These are phyloP conservation scores for Rhodotorula sp. DNA, from an alignment of 1,284 basidiomycete genomes.

Conservation along the genomic window DNA sequence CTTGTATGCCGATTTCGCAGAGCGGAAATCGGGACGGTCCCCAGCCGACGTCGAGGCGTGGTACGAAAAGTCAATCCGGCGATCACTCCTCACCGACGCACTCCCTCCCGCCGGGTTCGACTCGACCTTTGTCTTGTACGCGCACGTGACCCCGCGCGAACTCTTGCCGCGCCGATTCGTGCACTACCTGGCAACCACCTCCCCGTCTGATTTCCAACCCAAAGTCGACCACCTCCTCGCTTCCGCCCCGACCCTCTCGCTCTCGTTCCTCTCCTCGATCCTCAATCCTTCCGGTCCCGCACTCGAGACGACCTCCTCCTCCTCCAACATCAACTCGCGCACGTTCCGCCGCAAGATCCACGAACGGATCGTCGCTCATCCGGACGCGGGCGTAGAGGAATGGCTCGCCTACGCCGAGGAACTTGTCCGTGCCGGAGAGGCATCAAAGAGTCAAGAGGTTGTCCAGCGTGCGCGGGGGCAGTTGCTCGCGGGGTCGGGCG, in stretches of 20 bases:
- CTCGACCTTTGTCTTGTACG: conserved; percentile 10
- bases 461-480: conserved; percentile 17
- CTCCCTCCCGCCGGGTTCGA: conserved; percentile 26
- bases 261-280: conserved; percentile 18
- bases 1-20: conserved; percentile 13
- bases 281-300: conserved; percentile 8
- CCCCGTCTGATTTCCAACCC: conserved; percentile 10
- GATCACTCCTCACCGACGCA: conserved; percentile 29
- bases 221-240: conserved; percentile 20
- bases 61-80: conserved; percentile 29
- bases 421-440: conserved; percentile 12
- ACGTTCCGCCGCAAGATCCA: conserved; percentile 19
- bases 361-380: conserved; percentile 25
- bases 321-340: background rate
- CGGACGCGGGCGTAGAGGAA: conserved; percentile 21
- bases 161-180: conserved; percentile 32
- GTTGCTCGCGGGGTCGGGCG: background rate
- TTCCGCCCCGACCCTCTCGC: conserved; percentile 20
- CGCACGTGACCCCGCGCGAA: conserved; percentile 24
- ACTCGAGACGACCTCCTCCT: background rate
- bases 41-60: conserved; percentile 9
- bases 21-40: background rate
- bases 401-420: conserved; percentile 33
- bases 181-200: conserved; percentile 12
- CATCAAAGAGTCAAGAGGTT: conserved; percentile 16